A percentile compares a stretch with the other conserved stretches of the same genome.
Evolutionary conservation across 2,329 filamentous ascomycete genomes (phyloP).

Genomic region (Microthyrium microscopicum): DNA sequence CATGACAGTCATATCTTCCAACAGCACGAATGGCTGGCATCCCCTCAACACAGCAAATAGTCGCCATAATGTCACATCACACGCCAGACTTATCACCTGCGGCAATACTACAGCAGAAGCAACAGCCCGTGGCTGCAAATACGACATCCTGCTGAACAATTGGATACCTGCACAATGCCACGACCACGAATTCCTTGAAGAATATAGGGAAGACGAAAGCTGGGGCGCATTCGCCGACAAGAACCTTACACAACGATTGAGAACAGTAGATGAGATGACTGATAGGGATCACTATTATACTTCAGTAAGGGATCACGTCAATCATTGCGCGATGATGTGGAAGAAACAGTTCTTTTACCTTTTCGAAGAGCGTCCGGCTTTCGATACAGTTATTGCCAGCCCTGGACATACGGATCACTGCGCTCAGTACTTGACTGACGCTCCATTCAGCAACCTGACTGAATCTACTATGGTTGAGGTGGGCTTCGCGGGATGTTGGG

Average conservation of each 20-base stretch:
- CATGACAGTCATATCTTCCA: not conserved
- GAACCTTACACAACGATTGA: not conserved
- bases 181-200: slow-evolving; percentile 18
- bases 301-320: slow-evolving; percentile 4
- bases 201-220: slow-evolving; percentile 11
- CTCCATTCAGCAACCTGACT: not conserved
- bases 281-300: slow-evolving; percentile 5
- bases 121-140: slow-evolving; percentile 15
- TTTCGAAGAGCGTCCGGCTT: slow-evolving; percentile 2
- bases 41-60: not conserved
- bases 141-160: slow-evolving; percentile 19
- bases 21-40: not conserved
- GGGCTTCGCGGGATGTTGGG: slow-evolving; percentile 8
- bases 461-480: slow-evolving; percentile 5
- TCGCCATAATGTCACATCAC: slow-evolving; percentile 5
- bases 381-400: slow-evolving; percentile 6
- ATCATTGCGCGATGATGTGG: slow-evolving; percentile 6
- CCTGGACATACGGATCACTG: slow-evolving; percentile 7
- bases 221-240: slow-evolving; percentile 6
- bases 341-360: slow-evolving; percentile 7
- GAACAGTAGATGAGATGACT: not conserved
- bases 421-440: slow-evolving; percentile 6
- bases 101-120: slow-evolving; percentile 17
- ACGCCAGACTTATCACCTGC: slow-evolving; percentile 13
- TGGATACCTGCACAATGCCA: slow-evolving; percentile 21